Conservation (phyloP, 331 rosid genomes). For the Quercus tomentella region DNA sequence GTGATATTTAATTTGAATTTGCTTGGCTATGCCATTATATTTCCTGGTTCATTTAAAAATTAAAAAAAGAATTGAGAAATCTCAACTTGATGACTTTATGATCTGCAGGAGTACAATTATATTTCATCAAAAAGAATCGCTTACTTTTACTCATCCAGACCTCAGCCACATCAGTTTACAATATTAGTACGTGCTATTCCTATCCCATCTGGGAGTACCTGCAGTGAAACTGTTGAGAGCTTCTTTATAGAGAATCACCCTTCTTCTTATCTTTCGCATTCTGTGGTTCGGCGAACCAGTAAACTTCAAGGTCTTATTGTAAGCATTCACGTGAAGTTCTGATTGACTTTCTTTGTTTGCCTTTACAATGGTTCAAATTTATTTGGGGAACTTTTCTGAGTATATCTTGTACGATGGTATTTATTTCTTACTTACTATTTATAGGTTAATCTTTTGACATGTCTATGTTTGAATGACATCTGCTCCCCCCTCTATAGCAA, state of each 20-base stretch:
- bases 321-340: slow-evolving; percentile 33
- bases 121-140: slow-evolving; percentile 63
- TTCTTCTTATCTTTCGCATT: slow-evolving; percentile 71
- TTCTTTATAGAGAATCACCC: slow-evolving; percentile 71
- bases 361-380: not conserved
- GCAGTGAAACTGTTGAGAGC: slow-evolving; percentile 54
- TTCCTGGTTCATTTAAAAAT: slow-evolving; percentile 8
- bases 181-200: slow-evolving; percentile 70
- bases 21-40: not conserved
- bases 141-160: slow-evolving; percentile 53
- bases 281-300: slow-evolving; percentile 46
- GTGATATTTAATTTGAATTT: slow-evolving; percentile 28
- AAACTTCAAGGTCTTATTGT: slow-evolving; percentile 67
- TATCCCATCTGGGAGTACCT: slow-evolving; percentile 55
- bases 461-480: not conserved
- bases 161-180: slow-evolving; percentile 60
- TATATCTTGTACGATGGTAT: not conserved
- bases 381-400: not conserved
- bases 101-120: slow-evolving; percentile 56
- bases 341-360: not conserved
- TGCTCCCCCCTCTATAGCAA: not conserved
- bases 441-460: not conserved
- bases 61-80: slow-evolving; percentile 1
- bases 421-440: not conserved
- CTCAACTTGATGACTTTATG: slow-evolving; percentile 19